Conservation (phyloP, 1,284 basidiomycete genomes). For the Moesziomyces globuligerus region DNA sequence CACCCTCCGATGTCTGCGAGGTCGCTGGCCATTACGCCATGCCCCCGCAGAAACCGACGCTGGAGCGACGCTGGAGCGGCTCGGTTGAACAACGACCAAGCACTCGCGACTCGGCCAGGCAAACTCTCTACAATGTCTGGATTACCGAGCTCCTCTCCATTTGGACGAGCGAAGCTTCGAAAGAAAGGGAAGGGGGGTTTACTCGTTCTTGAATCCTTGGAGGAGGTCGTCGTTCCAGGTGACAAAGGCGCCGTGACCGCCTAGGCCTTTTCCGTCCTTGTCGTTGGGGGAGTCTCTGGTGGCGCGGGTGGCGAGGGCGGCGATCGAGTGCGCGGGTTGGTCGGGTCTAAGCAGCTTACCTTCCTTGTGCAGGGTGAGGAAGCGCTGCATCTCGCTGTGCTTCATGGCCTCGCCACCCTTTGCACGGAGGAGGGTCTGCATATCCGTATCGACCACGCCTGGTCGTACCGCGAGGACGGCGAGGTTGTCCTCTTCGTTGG, state of each 20-base stretch:
- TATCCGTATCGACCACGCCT: constrained; percentile 77
- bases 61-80: too few relatives aligned
- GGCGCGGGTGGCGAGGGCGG: constrained; percentile 69
- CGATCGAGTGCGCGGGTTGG: constrained; percentile 77
- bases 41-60: too few relatives aligned
- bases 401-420: constrained; percentile 3
- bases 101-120: too few relatives aligned
- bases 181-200: not conserved
- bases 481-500: constrained; percentile 80
- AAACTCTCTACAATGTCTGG: too few relatives aligned
- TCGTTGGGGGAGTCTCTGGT: constrained; percentile 69
- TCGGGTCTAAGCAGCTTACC: constrained; percentile 73
- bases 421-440: constrained; percentile 21
- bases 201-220: constrained; percentile 22
- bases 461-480: constrained; percentile 81
- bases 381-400: constrained; percentile 72
- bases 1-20: too few relatives aligned
- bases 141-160: too few relatives aligned
- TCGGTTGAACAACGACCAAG: too few relatives aligned
- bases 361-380: constrained; percentile 74
- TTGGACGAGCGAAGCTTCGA: too few relatives aligned
- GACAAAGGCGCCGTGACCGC: constrained; percentile 75
- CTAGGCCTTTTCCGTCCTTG: constrained; percentile 41
- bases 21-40: too few relatives aligned
- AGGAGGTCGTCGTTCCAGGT: constrained; percentile 69